Conservation (phyloP, 2,329 filamentous ascomycete species). For the Diaporthe ampelina region DNA sequence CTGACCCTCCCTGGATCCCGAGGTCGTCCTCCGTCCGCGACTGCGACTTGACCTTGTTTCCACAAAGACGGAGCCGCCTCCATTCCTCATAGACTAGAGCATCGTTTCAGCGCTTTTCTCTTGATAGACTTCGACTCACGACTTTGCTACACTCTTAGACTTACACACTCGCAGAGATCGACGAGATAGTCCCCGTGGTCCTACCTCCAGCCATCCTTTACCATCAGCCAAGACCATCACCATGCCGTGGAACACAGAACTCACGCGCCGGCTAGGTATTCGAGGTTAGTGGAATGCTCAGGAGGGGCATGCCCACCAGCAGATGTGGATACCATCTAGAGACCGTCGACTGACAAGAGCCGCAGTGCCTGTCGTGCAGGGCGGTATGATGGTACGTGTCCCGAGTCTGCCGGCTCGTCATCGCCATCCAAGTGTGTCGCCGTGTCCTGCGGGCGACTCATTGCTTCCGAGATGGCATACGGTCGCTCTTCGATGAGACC, state of each 20-base stretch:
- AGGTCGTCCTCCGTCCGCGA: background rate
- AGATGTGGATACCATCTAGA: background rate
- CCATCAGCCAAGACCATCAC: constrained; percentile 13
- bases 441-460: background rate
- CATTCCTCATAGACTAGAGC: constrained; percentile 6
- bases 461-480: constrained; percentile 4
- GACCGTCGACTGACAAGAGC: constrained; percentile 44
- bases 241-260: constrained; percentile 43
- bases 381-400: constrained; percentile 73
- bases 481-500: background rate
- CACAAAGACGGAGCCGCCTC: background rate
- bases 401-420: constrained; percentile 44
- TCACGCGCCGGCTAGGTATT: constrained; percentile 41
- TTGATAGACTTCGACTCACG: background rate
- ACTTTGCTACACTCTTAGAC: background rate
- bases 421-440: constrained; percentile 6
- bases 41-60: background rate
- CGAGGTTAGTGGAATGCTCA: constrained; percentile 33
- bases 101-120: background rate
- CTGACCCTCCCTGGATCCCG: constrained; percentile 3
- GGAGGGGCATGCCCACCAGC: background rate
- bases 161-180: background rate
- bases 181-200: background rate
- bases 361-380: constrained; percentile 84
- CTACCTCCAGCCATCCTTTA: background rate